Base-by-base conservation (phyloP, 805 yeast species). In the Saturnispora gosingensis region DNA sequence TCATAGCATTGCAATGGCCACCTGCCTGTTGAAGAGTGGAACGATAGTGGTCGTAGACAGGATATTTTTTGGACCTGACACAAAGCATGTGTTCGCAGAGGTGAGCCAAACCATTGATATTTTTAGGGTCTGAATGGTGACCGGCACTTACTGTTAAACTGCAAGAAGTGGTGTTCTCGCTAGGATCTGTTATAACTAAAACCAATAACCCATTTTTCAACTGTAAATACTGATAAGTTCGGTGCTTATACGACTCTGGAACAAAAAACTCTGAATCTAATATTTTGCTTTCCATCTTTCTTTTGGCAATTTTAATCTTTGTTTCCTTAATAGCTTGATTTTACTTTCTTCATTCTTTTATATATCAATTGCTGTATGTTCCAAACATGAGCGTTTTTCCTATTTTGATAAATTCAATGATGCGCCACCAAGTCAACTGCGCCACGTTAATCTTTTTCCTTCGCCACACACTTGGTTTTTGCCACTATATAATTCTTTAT, bases 31-130 rank as follows among this genome's bases (percentile, higher is more conserved):
- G 57, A 0, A 83, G 59, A 5, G 64, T 50, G 28, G 73, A 73
- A 46, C 74, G 74, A 54, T 78, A 78, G 25, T 60, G 58, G 38
- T 71, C 73, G 1, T 78, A 72, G 18, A 67, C 61, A 0, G 85
- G 82, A 55, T 64, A 82, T 48, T 72, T 66, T 58, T 75, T 78
- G 0, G 85, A 77, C 3, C 83, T 85, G 51, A 74, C 71, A 34
- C 78, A 67, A 2, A 82, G 51, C 74, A 85, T 72, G 64, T 88
- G 96, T 61, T 88, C 97, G 59, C 95, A 84, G 53, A 88, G 75
- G 69, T 91, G 99, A 0, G 98, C 98, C 36, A 91, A 62, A 0
- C 99, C 99, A 0, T 81, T 81, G 1, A 84, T 58, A 4, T 73
- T 74, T 5, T 68, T 71, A 0, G 95, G 91, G 57, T 91, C 97